Evolutionary conservation across 2,329 filamentous ascomycete genomes (phyloP), one percentile per base, ranked within the genome.

Genomic region (Alternaria ethzedia): DNA sequence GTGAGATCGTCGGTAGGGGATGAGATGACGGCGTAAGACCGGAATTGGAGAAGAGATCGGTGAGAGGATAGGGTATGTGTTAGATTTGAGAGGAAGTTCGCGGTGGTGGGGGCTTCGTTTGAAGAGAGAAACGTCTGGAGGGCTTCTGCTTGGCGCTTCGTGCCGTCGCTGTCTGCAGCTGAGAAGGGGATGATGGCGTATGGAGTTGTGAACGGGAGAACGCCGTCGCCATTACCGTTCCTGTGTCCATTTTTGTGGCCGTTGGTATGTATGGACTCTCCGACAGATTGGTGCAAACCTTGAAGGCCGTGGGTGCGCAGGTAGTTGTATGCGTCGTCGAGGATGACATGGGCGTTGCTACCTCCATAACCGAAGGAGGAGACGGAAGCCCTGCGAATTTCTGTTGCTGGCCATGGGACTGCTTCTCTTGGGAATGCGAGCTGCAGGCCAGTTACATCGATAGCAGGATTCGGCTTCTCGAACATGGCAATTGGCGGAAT

Each of bases 401-500:
- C 61, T 8, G 25, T n/a, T 12, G 4, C 15, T 13, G 47, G 26
- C 47, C 47, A 51, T 15, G 26, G 26, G 1, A 32, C 26, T 32
- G 47, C 26, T 6, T 32, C 17, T 21, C 2, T 15, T 0, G 26
- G 26, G 7, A 51, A 32, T 1, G 17, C 47, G 7, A 51, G 54
- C 41, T 68, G 30, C 6, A 50, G 7, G 8, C 4, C 45, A 12
- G 44, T 7, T 17, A 61, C 67, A 50, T 77, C 55, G 30, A 64
- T 62, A 3, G 36, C 17, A 11, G 58, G 46, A 45, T 64, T 81
- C 1, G 49, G 30, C 10, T 54, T 52, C n/a, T 69, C 51, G 12
- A 77, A 68, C 12, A 65, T 56, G 15, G 57, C 64, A 20, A 78
- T 77, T 0, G 77, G 77, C 4, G 74, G 64, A 2, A 75, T 67